Evolutionary conservation across 2,329 filamentous ascomycete species (phyloP).

Genomic region (Diaporthe humulicola): DNA sequence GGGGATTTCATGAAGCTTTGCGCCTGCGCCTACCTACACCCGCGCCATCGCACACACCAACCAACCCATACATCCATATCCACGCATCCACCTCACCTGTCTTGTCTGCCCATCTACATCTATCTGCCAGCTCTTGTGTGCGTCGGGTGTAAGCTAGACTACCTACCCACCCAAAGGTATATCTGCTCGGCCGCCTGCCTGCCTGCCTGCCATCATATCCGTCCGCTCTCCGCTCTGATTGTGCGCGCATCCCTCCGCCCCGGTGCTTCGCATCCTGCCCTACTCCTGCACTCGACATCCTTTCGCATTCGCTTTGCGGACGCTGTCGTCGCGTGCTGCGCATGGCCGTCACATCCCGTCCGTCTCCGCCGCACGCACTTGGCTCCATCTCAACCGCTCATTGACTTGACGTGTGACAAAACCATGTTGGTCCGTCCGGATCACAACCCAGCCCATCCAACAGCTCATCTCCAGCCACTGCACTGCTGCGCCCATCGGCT

Average conservation of each 20-base stretch:
- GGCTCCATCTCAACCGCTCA: neutral
- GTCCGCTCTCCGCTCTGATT: neutral
- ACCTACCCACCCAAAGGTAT: neutral
- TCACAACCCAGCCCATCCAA: constrained; percentile 19
- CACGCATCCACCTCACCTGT: neutral
- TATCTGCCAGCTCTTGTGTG: neutral
- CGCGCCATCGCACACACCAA: neutral
- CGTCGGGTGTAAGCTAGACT: constrained; percentile 5
- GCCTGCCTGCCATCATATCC: neutral
- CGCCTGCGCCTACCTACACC: neutral
- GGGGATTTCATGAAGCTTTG: constrained; percentile 1
- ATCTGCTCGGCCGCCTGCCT: neutral
- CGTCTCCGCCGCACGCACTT: constrained; percentile 8
- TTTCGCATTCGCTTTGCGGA: neutral
- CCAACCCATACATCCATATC: constrained; percentile 10
- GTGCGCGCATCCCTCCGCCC: neutral
- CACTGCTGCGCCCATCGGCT: constrained; percentile 25
- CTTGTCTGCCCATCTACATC: neutral
- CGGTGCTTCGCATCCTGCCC: neutral
- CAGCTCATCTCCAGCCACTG: constrained; percentile 14
- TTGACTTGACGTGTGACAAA: constrained; percentile 22
- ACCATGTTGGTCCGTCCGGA: constrained; percentile 29
- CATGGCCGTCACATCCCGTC: constrained; percentile 7
- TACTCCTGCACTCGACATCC: neutral
- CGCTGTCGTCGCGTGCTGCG: constrained; percentile 10